Evolutionary conservation across 768 basidiomycete genomes (phyloP).

Genomic region (Leucocoprinus birnbaumii): DNA sequence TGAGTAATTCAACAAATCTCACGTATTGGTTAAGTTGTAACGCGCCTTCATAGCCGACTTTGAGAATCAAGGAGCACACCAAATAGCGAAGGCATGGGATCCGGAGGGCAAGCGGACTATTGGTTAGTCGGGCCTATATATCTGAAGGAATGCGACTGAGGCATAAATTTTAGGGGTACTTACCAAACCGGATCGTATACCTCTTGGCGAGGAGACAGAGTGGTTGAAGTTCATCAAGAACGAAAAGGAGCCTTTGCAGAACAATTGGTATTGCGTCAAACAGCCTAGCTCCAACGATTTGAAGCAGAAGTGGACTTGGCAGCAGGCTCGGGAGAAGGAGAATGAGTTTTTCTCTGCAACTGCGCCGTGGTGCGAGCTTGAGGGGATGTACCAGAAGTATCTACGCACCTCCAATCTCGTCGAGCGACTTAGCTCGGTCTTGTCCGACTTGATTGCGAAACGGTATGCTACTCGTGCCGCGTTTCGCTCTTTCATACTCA

Average conservation of each 20-base stretch:
- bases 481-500: slow-evolving; percentile 26
- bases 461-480: slow-evolving; percentile 35
- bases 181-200: slow-evolving; percentile 73
- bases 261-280: slow-evolving; percentile 62
- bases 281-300: slow-evolving; percentile 51
- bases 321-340: slow-evolving; percentile 59
- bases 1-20: slow-evolving; percentile 28
- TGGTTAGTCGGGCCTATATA: slow-evolving; percentile 35
- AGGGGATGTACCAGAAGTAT: slow-evolving; percentile 44
- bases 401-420: slow-evolving; percentile 58
- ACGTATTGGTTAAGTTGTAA: neutral
- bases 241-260: slow-evolving; percentile 45
- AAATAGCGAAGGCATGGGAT: slow-evolving; percentile 57
- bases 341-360: slow-evolving; percentile 50
- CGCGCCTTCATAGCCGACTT: slow-evolving; percentile 55
- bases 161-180: slow-evolving; percentile 21
- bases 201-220: slow-evolving; percentile 44
- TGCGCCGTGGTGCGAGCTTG: slow-evolving; percentile 54
- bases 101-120: slow-evolving; percentile 66
- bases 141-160: neutral
- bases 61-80: slow-evolving; percentile 74
- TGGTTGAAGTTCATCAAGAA: slow-evolving; percentile 61
- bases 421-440: slow-evolving; percentile 51
- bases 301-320: slow-evolving; percentile 53
- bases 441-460: slow-evolving; percentile 63